Evolutionary conservation across 805 yeast species (phyloP).

Genomic region (Candida tallmaniae): DNA sequence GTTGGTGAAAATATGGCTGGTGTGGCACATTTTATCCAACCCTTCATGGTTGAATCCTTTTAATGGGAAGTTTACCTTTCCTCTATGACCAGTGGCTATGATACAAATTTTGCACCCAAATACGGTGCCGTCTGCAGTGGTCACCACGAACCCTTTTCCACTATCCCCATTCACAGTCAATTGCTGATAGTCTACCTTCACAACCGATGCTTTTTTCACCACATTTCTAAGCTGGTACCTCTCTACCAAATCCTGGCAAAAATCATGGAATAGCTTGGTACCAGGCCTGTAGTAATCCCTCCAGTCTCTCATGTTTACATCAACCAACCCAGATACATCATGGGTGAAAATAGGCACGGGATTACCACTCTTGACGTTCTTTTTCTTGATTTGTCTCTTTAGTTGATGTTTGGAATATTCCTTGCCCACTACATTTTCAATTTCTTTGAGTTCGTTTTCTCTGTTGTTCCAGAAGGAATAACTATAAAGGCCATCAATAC

Average conservation of each 20-base stretch:
- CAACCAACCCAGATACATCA: conserved; percentile 32
- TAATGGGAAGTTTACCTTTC: conserved; percentile 22
- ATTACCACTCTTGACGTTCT: conserved; percentile 7
- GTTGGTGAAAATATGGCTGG: conserved; percentile 29
- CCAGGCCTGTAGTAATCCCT: conserved; percentile 43
- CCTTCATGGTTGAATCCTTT: conserved; percentile 16
- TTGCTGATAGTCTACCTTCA: conserved; percentile 24
- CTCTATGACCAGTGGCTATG: conserved; percentile 34
- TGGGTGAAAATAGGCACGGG: conserved; percentile 20
- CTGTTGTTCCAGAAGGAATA: conserved; percentile 30
- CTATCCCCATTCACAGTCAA: conserved; percentile 13
- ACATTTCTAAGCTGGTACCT: conserved; percentile 26
- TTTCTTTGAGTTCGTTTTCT: conserved; percentile 36
- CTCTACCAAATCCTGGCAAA: conserved; percentile 29
- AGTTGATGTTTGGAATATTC: conserved; percentile 41
- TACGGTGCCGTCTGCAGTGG: conserved; percentile 24
- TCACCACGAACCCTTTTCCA: conserved; percentile 27
- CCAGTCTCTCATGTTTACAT: conserved; percentile 41
- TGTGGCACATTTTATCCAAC: conserved; percentile 21
- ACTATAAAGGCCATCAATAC: conserved; percentile 40
- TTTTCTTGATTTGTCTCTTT: conserved; percentile 18
- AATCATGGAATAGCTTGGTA: conserved; percentile 35
- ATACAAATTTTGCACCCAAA: conserved; percentile 32
- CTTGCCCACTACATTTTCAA: conserved; percentile 40
- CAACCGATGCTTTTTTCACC: conserved; percentile 31